These are phyloP conservation scores for Boechera divaricarpa DNA, from an alignment of 345 rosid genomes.

Conservation along the genomic window DNA sequence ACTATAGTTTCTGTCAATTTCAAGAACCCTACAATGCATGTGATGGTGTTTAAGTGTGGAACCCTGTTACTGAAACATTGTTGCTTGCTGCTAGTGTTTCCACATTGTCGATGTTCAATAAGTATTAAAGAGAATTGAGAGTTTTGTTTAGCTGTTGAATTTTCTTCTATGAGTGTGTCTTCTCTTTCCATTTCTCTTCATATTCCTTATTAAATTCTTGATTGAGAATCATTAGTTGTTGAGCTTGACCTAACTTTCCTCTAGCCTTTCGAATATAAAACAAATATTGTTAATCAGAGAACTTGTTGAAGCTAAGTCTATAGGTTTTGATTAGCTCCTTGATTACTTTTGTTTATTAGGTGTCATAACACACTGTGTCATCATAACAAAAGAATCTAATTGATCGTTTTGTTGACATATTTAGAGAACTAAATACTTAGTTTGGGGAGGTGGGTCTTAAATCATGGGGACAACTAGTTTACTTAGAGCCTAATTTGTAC, in stretches of 20 bases:
- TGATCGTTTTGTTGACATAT: slow-evolving; percentile 41
- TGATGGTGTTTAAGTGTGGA: slow-evolving; percentile 21
- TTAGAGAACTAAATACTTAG: slow-evolving; percentile 20
- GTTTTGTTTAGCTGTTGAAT: slow-evolving; percentile 15
- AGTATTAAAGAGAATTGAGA: slow-evolving; percentile 8
- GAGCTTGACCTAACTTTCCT: slow-evolving; percentile 37
- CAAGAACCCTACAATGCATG: slow-evolving; percentile 36
- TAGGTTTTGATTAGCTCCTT: slow-evolving; percentile 36
- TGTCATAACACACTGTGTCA: slow-evolving; percentile 42
- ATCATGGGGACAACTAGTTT: slow-evolving; percentile 27
- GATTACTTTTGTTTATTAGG: slow-evolving; percentile 43
- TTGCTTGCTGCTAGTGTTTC: slow-evolving; percentile 24
- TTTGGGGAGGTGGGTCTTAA: slow-evolving; percentile 31
- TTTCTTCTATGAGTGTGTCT: slow-evolving; percentile 15
- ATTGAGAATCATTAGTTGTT: slow-evolving; percentile 43
- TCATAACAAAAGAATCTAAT: slow-evolving; percentile 41
- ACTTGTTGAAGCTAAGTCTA: slow-evolving; percentile 34
- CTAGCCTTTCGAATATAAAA: slow-evolving; percentile 34
- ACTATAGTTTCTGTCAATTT: slow-evolving; percentile 14
- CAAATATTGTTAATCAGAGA: slow-evolving; percentile 32
- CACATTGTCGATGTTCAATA: background rate
- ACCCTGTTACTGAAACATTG: slow-evolving; percentile 16
- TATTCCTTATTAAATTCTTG: slow-evolving; percentile 27
- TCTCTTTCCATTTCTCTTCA: slow-evolving; percentile 7
- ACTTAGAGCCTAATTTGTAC: slow-evolving; percentile 40